Evolutionary conservation across 352 stramenopile species (phyloP).

Genomic region (Phytophthora crassamura): DNA sequence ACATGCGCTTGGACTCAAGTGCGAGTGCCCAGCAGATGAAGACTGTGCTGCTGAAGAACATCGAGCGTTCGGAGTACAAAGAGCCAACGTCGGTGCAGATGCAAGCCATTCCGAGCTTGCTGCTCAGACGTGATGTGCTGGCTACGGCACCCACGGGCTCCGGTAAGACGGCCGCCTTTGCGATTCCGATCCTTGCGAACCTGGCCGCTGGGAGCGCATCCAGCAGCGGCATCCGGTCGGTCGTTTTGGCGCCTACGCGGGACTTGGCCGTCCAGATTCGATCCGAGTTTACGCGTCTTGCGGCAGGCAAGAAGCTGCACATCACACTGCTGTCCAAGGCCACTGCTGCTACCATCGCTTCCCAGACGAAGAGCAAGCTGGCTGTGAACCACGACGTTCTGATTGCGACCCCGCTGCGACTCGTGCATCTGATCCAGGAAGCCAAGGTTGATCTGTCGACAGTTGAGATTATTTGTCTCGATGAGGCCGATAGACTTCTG

Average conservation of each 20-base stretch:
- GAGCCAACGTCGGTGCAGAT: slow-evolving; percentile 99
- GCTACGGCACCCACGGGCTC: slow-evolving; percentile 96
- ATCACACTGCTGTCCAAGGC: slow-evolving; percentile 93
- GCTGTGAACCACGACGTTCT: slow-evolving; percentile 94
- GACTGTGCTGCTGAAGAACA: slow-evolving; percentile 76
- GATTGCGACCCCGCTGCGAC: slow-evolving; percentile 96
- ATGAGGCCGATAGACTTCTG: slow-evolving; percentile 99
- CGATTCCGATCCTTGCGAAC: slow-evolving; percentile 94
- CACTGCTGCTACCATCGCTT: slow-evolving; percentile 81
- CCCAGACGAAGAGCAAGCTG: slow-evolving; percentile 82
- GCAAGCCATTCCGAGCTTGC: slow-evolving; percentile 93
- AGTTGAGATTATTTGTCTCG: slow-evolving; percentile 96
- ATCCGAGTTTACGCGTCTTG: slow-evolving; percentile 94
- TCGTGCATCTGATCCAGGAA: slow-evolving; percentile 93
- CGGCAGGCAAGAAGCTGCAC: slow-evolving; percentile 87
- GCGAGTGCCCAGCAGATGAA: slow-evolving; percentile 70
- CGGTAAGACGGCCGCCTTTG: slow-evolving; percentile 98
- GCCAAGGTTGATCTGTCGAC: slow-evolving; percentile 82
- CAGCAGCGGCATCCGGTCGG: slow-evolving; percentile 82
- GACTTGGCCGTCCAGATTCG: slow-evolving; percentile 98
- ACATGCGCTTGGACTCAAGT: slow-evolving; percentile 62
- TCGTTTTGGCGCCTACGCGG: slow-evolving; percentile 97
- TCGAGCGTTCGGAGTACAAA: slow-evolving; percentile 94
- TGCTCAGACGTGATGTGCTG: slow-evolving; percentile 94
- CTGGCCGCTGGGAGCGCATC: slow-evolving; percentile 40